A percentile compares a stretch with the other conserved stretches of the same genome.
Conservation (phyloP, 176 grass and related monocot genomes). For the bread wheat (Triticum aestivum) region IWGSC_CS_RefSeq_v2.1 NC_057809.1:84787745-84788244, state of each 20-base stretch:
- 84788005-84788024: constrained; percentile 33
- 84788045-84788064: constrained; percentile 39
- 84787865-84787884: constrained; percentile 2
- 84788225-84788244: constrained; percentile 54
- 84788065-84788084: not conserved
- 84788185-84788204: constrained; percentile 16
- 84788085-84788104: constrained; percentile 50
- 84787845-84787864: constrained; percentile 20
- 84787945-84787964: not conserved
- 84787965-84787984: constrained; percentile 41
- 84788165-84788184: constrained; percentile 19
- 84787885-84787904: not conserved
- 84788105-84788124: constrained; percentile 59
- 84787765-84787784: not conserved
- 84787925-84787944: not conserved
- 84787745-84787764: too few species aligned
- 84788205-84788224: constrained; percentile 72
- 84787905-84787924: constrained; percentile 34
- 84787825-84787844: constrained; percentile 23
- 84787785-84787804: not conserved
- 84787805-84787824: constrained; percentile 4
- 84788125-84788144: constrained; percentile 58
- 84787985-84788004: constrained; percentile 61
- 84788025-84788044: constrained; percentile 71
- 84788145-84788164: constrained; percentile 6